Evolutionary conservation across 805 yeast species (phyloP), one percentile per base, ranked within the genome.

Genomic region (Wickerhamiella parazyma): DNA sequence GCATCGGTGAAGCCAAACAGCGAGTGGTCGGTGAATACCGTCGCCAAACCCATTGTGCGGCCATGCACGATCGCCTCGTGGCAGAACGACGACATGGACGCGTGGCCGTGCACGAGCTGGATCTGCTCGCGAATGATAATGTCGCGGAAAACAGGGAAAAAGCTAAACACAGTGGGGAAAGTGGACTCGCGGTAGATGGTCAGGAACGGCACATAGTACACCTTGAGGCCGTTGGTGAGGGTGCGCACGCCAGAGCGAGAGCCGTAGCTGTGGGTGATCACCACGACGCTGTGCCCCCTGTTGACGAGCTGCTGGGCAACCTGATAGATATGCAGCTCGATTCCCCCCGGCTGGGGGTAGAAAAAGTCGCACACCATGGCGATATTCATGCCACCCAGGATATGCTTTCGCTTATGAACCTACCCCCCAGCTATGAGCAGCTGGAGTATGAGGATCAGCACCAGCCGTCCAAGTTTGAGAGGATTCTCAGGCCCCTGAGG

Each of bases 261-360:
- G 1, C 80, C 84, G 56, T 91, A 87, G 17, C 85, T 78, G 60
- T 91, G 99, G 8, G 98, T 86, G 25, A 91, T 71, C 19, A 91
- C 74, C 5, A 87, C 64, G 9, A 89, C 96, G 3, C 82, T 74
- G 56, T 87, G 95, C 7, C 95, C 96, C 33, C 78, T 62, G 17
- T 73, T 74, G 8, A 84, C 78, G 44, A 87, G 71, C 55, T 79
- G 75, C 60, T 85, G 63, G 0, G 97, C 78, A 19, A 91, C 63
- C 59, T 91, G 97, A 60, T 84, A 85, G 14, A 89, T 82, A 58
- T 91, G 98, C 49, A 89, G 76, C 60, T 91, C 99, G 1, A 91
- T 94, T 8, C 99, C 99, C 3, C 99, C 99, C 0, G 96, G 80
- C 58, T 91, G 98, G 9, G 99, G 99, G 63, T 82, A 91, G 73